Percentiles rank a stretch among this genome's conserved stretches.
Evolutionary conservation across 257 asterid species (phyloP).

Genomic region (Leonotis leonurus): DNA sequence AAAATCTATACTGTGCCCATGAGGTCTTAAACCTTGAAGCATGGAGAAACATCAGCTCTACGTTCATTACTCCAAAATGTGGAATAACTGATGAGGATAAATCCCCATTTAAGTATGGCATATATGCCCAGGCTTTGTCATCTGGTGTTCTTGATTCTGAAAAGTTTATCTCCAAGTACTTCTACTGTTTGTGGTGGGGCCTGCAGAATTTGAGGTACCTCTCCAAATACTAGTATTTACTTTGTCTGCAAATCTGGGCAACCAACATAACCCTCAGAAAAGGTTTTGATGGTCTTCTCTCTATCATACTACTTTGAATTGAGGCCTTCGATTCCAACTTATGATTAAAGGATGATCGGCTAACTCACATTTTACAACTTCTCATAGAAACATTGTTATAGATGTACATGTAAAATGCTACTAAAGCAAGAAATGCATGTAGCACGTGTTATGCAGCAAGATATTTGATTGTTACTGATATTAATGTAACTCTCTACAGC

Average conservation of each 20-base stretch:
- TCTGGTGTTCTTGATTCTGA: conserved; percentile 68
- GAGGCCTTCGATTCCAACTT: no score
- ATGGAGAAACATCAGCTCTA: conserved; percentile 51
- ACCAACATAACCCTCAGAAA: neutral
- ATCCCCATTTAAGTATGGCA: conserved; percentile 59
- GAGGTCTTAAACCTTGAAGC: conserved; percentile 35
- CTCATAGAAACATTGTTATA: no score
- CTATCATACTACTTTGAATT: no score
- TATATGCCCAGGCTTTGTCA: conserved; percentile 59
- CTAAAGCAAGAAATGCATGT: no score
- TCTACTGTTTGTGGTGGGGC: conserved; percentile 95
- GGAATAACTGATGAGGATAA: conserved; percentile 28
- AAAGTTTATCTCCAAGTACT: conserved; percentile 54
- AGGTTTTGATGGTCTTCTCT: no score
- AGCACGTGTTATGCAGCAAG: no score
- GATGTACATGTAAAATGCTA: no score
- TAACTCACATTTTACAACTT: no score
- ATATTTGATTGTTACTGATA: neutral
- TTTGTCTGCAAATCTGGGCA: neutral
- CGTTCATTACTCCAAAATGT: conserved; percentile 54
- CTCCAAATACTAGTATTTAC: conserved; percentile 1
- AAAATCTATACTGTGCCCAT: conserved; percentile 56
- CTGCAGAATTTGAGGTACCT: conserved; percentile 73
- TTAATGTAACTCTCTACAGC: conserved; percentile 33
- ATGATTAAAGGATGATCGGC: no score